Percentiles rank a stretch among this genome's conserved stretches.
Conservation (phyloP, 371 early-diverging fungal genomes). For the Rhizopus arrhizus region DNA sequence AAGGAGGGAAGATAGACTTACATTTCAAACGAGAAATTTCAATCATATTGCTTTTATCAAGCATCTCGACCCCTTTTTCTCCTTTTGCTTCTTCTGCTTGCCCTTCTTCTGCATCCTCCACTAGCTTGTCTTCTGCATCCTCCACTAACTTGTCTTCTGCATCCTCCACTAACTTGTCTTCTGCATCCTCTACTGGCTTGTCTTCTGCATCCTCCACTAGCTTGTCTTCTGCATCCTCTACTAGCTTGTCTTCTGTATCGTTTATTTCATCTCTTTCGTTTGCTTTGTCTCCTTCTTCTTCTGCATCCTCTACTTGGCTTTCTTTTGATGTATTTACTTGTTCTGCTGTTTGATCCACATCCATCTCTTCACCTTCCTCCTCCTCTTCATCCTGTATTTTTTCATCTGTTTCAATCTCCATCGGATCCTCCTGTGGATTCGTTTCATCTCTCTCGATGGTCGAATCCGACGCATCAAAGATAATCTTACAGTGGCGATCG, state of each 20-base stretch:
- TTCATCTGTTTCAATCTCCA: conserved; percentile 2
- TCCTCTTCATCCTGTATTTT: conserved; percentile 15
- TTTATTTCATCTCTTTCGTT: not conserved
- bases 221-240: not conserved
- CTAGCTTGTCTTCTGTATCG: not conserved
- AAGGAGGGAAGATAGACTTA: too few species aligned
- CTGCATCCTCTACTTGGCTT: conserved; percentile 28
- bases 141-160: not conserved
- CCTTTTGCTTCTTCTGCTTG: not conserved
- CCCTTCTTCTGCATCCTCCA: not conserved
- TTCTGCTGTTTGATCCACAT: conserved; percentile 11
- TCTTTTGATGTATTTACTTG: conserved; percentile 13
- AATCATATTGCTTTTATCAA: not conserved
- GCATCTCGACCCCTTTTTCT: not conserved
- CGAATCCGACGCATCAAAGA: conserved; percentile 93
- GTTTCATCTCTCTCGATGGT: conserved; percentile 47
- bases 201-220: not conserved
- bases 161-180: not conserved
- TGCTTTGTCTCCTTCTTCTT: conserved; percentile 16
- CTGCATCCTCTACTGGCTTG: not conserved
- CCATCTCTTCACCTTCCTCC: conserved; percentile 7
- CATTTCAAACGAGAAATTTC: conserved; percentile 32
- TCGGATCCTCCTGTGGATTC: conserved; percentile 11
- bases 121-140: not conserved
- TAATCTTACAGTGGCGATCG: conserved; percentile 81